Evolutionary conservation across 768 basidiomycete genomes (phyloP).

Genomic region (Scleroderma bovista): DNA sequence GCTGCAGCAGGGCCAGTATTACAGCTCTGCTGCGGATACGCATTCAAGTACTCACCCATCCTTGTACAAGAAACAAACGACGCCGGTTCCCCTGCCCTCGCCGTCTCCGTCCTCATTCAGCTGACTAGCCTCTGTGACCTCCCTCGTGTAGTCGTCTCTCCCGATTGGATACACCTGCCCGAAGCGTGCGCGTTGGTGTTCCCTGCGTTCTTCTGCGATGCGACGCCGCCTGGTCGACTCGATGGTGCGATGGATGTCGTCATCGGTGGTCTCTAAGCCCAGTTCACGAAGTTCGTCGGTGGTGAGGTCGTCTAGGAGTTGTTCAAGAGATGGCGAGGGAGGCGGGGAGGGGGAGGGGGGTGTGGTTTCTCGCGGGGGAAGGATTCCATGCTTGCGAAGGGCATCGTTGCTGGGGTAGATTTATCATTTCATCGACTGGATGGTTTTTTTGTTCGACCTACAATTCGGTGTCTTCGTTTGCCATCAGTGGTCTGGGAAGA

Average conservation of each 20-base stretch:
- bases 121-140: constrained; percentile 91
- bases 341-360: constrained; percentile 80
- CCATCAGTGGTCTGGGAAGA: constrained; percentile 49
- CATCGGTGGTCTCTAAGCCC: constrained; percentile 67
- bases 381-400: constrained; percentile 86
- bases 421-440: neutral
- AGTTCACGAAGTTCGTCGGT: constrained; percentile 60
- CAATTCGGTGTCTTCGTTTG: constrained; percentile 97
- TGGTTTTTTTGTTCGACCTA: constrained; percentile 34
- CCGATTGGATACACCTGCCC: constrained; percentile 85
- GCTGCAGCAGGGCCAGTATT: constrained; percentile 33
- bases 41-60: constrained; percentile 65
- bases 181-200: constrained; percentile 61
- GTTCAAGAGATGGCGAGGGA: constrained; percentile 65
- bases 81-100: constrained; percentile 76
- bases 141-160: constrained; percentile 89
- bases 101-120: constrained; percentile 59
- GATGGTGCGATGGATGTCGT: constrained; percentile 71
- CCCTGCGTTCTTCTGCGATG: constrained; percentile 54
- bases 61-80: constrained; percentile 93
- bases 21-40: neutral
- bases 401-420: constrained; percentile 71
- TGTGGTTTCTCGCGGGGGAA: constrained; percentile 66
- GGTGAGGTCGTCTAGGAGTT: constrained; percentile 60
- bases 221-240: constrained; percentile 60